phyloP scores from a whole-genome alignment of 371 early-diverging fungal genomes.

The Funneliformis caledonium region DNA sequence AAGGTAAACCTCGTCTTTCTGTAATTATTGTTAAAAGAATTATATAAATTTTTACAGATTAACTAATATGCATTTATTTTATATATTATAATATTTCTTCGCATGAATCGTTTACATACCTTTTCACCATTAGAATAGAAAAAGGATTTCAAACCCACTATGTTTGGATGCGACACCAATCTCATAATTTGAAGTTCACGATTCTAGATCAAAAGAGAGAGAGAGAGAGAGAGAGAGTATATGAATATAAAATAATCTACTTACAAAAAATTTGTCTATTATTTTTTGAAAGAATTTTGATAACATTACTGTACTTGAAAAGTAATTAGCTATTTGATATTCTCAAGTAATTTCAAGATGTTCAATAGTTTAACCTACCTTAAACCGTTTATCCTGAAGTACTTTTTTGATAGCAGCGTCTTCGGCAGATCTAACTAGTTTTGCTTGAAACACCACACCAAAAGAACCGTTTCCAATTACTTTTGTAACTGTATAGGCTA shows the following conservation, averaged over 20 bases:
- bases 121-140: slow-evolving; percentile 90
- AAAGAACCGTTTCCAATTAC: slow-evolving; percentile 96
- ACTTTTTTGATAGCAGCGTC: slow-evolving; percentile 95
- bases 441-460: slow-evolving; percentile 96
- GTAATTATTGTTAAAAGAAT: slow-evolving; percentile 31
- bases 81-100: background rate
- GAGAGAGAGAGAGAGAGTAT: background rate
- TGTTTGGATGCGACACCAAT: slow-evolving; percentile 86
- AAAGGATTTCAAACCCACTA: slow-evolving; percentile 83
- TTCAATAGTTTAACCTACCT: slow-evolving; percentile 58
- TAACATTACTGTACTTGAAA: background rate
- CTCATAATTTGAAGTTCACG: slow-evolving; percentile 97
- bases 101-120: slow-evolving; percentile 45
- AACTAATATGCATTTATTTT: background rate
- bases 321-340: background rate
- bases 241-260: background rate
- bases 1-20: slow-evolving; percentile 91
- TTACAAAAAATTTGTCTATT: background rate
- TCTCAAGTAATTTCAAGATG: background rate
- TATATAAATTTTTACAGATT: background rate
- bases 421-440: slow-evolving; percentile 78
- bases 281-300: background rate
- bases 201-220: slow-evolving; percentile 62
- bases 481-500: slow-evolving; percentile 87
- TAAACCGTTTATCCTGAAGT: slow-evolving; percentile 94